phyloP scores from a whole-genome alignment of 352 stramenopile genomes.

The Thalassiosira hispida region DNA sequence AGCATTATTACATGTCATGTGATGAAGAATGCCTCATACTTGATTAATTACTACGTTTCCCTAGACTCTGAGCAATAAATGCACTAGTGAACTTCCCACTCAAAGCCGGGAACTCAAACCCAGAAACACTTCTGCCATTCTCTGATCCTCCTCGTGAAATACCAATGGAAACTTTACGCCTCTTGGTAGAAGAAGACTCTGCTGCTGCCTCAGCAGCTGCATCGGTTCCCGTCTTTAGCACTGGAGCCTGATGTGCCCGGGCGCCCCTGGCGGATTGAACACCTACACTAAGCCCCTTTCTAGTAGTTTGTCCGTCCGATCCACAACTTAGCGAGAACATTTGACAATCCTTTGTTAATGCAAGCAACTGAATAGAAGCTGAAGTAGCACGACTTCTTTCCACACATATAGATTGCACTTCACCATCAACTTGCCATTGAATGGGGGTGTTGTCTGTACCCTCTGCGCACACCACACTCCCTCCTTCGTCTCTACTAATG shows the following conservation, averaged over 20 bases:
- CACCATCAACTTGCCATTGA: conserved; percentile 43
- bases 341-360: conserved; percentile 45
- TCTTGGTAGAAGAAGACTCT: conserved; percentile 30
- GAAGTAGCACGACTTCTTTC: conserved; percentile 16
- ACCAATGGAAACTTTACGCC: conserved; percentile 51
- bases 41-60: background rate
- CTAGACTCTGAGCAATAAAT: conserved; percentile 40
- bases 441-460: conserved; percentile 29
- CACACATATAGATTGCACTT: conserved; percentile 48
- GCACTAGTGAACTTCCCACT: conserved; percentile 57
- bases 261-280: too few relatives aligned
- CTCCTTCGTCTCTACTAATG: conserved; percentile 35
- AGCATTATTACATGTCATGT: too few relatives aligned
- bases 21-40: too few relatives aligned
- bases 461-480: conserved; percentile 12
- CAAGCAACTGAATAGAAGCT: conserved; percentile 35
- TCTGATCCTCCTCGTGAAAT: background rate
- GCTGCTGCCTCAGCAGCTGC: background rate
- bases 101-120: conserved; percentile 59
- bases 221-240: conserved; percentile 42
- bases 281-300: background rate
- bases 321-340: conserved; percentile 47
- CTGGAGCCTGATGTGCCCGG: conserved; percentile 24
- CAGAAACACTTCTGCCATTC: conserved; percentile 12
- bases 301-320: background rate